These are phyloP conservation scores for Leishmania gerbilli DNA, from an alignment of 208 protist species.

Conservation along the genomic window DNA sequence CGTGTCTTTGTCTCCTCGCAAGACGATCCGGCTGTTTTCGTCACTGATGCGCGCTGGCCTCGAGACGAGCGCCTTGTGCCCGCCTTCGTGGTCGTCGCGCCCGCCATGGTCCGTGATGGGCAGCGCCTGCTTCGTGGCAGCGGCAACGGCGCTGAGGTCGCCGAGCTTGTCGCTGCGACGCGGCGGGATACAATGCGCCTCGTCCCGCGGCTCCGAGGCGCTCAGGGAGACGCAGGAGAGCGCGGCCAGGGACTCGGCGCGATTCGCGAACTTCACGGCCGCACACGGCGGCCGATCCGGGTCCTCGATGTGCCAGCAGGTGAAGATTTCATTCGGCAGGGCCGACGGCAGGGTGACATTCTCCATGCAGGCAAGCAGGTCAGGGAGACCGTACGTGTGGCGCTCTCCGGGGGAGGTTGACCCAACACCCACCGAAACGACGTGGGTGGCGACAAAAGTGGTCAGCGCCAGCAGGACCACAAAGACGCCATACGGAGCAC, in stretches of 20 bases:
- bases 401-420: constrained; percentile 11
- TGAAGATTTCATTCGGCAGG: constrained; percentile 10
- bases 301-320: constrained; percentile 2
- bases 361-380: constrained; percentile 25
- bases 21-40: not conserved
- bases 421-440: constrained; percentile 16
- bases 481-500: constrained; percentile 14
- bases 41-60: not conserved
- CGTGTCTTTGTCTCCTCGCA: not conserved
- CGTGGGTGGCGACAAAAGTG: constrained; percentile 16
- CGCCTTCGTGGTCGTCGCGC: not conserved
- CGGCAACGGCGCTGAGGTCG: constrained; percentile 2
- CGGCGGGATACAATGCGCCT: constrained; percentile 4
- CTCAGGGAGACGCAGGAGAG: constrained; percentile 9
- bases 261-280: constrained; percentile 15
- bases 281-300: constrained; percentile 8
- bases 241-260: constrained; percentile 1
- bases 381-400: constrained; percentile 15
- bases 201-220: not conserved
- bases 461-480: constrained; percentile 8
- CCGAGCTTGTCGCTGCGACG: not conserved
- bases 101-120: not conserved
- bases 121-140: not conserved
- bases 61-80: not conserved
- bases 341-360: constrained; percentile 17